Conservation (phyloP, 192 early-diverging fungal species). For the Blastocladiella britannica region DNA sequence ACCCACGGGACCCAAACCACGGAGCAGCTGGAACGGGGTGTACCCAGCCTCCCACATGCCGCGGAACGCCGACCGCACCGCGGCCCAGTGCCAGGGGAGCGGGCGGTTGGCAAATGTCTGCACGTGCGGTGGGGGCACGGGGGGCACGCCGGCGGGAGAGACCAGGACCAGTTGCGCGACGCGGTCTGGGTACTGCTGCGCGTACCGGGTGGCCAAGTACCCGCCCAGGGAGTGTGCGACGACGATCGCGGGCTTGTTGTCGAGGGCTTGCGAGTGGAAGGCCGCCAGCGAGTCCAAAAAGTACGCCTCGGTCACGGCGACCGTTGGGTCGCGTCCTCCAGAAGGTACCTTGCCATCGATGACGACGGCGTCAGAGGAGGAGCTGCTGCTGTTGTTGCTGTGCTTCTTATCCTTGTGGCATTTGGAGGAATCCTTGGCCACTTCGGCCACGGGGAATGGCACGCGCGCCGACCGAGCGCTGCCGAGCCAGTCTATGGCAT, state of each 20-base stretch:
- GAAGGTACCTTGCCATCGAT: not conserved
- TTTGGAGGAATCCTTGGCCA: too few relatives aligned
- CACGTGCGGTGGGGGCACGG: conserved; percentile 8
- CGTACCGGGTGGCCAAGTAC: conserved; percentile 66
- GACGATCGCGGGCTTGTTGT: conserved; percentile 66
- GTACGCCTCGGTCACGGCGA: conserved; percentile 40
- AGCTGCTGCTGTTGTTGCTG: conserved; percentile 15
- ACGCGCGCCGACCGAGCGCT: conserved; percentile 69
- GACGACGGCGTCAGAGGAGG: conserved; percentile 11
- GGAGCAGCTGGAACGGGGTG: conserved; percentile 60
- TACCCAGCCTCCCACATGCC: conserved; percentile 56
- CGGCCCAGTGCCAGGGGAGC: conserved; percentile 3
- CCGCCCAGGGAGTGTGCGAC: conserved; percentile 72
- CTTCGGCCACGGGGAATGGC: conserved; percentile 22
- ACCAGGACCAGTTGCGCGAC: conserved; percentile 75
- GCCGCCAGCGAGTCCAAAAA: conserved; percentile 81
- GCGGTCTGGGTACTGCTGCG: conserved; percentile 62
- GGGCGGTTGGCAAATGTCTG: conserved; percentile 2
- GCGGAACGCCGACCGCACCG: conserved; percentile 17
- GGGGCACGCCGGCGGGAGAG: conserved; percentile 63
- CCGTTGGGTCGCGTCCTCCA: conserved; percentile 9
- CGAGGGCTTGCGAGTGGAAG: conserved; percentile 54
- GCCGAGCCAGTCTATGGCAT: conserved; percentile 72
- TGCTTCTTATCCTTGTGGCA: too few relatives aligned
- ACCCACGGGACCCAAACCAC: conserved; percentile 56